These are phyloP conservation scores for Bonnemaisonia californica DNA, from an alignment of 31 red algal species.

Conservation along the genomic window DNA sequence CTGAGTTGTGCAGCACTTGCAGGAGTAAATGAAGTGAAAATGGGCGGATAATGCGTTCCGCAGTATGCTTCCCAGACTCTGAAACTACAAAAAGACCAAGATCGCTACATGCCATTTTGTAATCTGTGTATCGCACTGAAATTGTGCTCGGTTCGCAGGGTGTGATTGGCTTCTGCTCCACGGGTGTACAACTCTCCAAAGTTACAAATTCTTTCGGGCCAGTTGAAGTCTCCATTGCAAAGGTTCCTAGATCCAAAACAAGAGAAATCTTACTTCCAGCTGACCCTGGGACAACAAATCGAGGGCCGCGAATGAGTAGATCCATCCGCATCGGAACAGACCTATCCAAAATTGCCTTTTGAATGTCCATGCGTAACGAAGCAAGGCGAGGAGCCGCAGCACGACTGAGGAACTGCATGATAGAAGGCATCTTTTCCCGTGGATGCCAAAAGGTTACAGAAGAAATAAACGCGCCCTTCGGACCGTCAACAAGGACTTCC, in stretches of 20 bases:
- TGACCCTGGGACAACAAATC: constrained; percentile 76
- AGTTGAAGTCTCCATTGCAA: constrained; percentile 81
- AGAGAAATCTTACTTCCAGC: constrained; percentile 46
- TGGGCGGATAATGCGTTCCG: constrained; percentile 72
- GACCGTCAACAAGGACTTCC: constrained; percentile 88
- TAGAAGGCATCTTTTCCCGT: constrained; percentile 83
- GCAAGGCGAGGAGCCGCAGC: constrained; percentile 81
- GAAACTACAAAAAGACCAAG: constrained; percentile 78
- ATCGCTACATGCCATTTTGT: constrained; percentile 78
- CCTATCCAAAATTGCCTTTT: constrained; percentile 72
- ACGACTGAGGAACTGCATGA: constrained; percentile 73
- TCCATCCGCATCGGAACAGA: constrained; percentile 76
- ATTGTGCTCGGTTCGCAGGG: background rate
- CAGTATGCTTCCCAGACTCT: constrained; percentile 32
- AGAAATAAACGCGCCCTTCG: constrained; percentile 80
- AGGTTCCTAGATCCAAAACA: constrained; percentile 79
- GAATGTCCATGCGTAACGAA: constrained; percentile 81
- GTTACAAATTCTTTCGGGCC: constrained; percentile 41
- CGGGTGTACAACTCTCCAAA: background rate
- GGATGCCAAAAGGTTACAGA: constrained; percentile 82
- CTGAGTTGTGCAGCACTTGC: constrained; percentile 81
- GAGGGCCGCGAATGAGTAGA: constrained; percentile 75
- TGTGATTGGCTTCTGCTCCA: background rate
- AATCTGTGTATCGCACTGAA: constrained; percentile 77
- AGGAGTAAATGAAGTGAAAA: constrained; percentile 83